Percentiles rank a stretch among this genome's conserved stretches.
phyloP scores from a whole-genome alignment of 73 alveolate species.

The Tetrahymena borealis region DNA sequence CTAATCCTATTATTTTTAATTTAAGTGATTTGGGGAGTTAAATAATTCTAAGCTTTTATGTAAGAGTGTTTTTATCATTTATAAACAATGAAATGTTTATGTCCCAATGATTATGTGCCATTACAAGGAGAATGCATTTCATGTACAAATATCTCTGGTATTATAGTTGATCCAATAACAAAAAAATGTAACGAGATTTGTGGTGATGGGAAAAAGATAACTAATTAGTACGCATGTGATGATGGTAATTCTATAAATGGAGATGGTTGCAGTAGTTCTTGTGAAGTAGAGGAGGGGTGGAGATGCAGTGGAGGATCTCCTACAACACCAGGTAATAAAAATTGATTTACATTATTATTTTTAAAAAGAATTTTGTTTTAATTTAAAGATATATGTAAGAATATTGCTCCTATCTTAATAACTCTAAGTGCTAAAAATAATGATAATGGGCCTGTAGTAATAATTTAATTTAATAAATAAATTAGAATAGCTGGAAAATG shows the following conservation, averaged over 20 bases:
- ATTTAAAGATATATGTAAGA: neutral
- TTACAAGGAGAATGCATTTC: neutral
- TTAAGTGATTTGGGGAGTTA: neutral
- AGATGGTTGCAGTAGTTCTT: slow-evolving; percentile 46
- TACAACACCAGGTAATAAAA: slow-evolving; percentile 8
- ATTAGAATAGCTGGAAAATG: neutral
- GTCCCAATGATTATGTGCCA: neutral
- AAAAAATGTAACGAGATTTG: neutral
- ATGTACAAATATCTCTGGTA: neutral
- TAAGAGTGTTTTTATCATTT: neutral
- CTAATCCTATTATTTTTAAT: neutral
- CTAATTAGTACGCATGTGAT: slow-evolving; percentile 41
- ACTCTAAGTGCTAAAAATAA: neutral
- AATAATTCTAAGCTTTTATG: neutral
- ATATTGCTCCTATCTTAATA: neutral
- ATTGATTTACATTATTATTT: neutral
- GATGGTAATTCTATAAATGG: slow-evolving; percentile 50
- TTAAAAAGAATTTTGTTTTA: neutral
- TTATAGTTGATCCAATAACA: neutral
- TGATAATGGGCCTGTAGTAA: neutral
- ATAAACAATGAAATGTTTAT: neutral
- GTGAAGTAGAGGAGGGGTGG: slow-evolving; percentile 35
- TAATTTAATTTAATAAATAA: neutral
- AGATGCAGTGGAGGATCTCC: slow-evolving; percentile 17
- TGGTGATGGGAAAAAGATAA: slow-evolving; percentile 28